phyloP scores from a whole-genome alignment of 768 basidiomycete genomes.

The Suillus brevipes region DNA sequence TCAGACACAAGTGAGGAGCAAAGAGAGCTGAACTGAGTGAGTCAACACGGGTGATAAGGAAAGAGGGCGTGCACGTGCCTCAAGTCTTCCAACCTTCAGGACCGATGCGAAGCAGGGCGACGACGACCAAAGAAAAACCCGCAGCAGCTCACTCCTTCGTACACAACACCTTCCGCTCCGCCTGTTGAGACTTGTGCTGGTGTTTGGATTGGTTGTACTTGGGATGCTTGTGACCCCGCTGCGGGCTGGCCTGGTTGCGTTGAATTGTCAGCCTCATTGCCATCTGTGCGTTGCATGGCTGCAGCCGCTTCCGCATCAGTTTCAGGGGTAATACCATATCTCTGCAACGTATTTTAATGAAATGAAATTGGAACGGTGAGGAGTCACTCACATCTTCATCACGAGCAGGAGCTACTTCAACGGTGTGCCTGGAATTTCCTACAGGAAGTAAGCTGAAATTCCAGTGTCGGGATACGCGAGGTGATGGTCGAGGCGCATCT shows the following conservation, averaged over 20 bases:
- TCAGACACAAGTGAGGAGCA: no score
- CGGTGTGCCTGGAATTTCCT: not conserved
- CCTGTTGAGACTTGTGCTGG: no score
- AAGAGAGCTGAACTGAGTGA: no score
- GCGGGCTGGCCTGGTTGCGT: not conserved
- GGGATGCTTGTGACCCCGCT: not conserved
- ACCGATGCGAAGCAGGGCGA: no score
- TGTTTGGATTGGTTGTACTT: not conserved
- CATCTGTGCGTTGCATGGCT: not conserved
- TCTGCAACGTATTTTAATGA: not conserved
- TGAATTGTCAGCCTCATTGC: not conserved
- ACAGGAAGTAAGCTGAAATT: not conserved
- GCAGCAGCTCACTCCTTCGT: no score
- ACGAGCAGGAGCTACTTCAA: not conserved
- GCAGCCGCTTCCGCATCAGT: not conserved
- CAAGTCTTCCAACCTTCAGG: no score
- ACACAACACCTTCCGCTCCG: no score
- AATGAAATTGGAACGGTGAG: rapidly evolving
- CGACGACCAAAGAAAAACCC: no score
- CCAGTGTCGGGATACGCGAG: not conserved
- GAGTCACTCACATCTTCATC: not conserved
- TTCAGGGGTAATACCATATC: not conserved
- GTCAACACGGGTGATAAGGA: no score
- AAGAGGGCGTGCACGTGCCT: no score
- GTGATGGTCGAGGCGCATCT: not conserved